A percentile compares a stretch with the other conserved stretches of the same genome.
These are phyloP conservation scores for Pezicula radicicola DNA, from an alignment of 2,329 filamentous ascomycete genomes.

Conservation along the genomic window DNA sequence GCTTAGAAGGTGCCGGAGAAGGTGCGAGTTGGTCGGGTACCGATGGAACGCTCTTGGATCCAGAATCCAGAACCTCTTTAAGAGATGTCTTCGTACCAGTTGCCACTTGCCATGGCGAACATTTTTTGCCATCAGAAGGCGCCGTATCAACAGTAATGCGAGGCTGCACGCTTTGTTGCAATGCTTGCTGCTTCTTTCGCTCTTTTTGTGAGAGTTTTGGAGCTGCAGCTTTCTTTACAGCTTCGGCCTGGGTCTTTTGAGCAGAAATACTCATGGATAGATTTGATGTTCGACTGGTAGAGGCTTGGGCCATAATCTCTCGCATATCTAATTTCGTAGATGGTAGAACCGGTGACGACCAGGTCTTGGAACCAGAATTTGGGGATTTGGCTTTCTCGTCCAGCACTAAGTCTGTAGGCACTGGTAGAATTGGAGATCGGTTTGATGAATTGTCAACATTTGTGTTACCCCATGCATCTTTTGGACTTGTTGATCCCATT, in stretches of 20 bases:
- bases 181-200: slow-evolving; percentile 68
- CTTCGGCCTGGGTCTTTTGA: slow-evolving; percentile 35
- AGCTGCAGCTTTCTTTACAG: slow-evolving; percentile 33
- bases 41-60: slow-evolving; percentile 24
- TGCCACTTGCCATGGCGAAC: slow-evolving; percentile 65
- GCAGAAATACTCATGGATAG: slow-evolving; percentile 52
- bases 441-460: slow-evolving; percentile 6
- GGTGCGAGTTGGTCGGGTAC: slow-evolving; percentile 19
- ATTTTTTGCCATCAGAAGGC: slow-evolving; percentile 32
- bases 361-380: slow-evolving; percentile 18
- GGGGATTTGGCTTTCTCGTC: slow-evolving; percentile 1
- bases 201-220: slow-evolving; percentile 86
- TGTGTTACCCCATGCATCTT: slow-evolving; percentile 11
- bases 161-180: slow-evolving; percentile 33
- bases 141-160: slow-evolving; percentile 44
- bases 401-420: not conserved
- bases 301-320: slow-evolving; percentile 80
- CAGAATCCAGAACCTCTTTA: slow-evolving; percentile 42
- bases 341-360: slow-evolving; percentile 26
- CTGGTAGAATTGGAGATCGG: not conserved
- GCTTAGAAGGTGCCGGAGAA: slow-evolving; percentile 23
- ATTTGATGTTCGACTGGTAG: slow-evolving; percentile 42
- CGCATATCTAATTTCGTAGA: slow-evolving; percentile 50
- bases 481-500: slow-evolving; percentile 4
- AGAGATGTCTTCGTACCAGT: slow-evolving; percentile 45